phyloP scores from a whole-genome alignment of 2,329 filamentous ascomycete species.

The Botrytis sinoallii region DNA sequence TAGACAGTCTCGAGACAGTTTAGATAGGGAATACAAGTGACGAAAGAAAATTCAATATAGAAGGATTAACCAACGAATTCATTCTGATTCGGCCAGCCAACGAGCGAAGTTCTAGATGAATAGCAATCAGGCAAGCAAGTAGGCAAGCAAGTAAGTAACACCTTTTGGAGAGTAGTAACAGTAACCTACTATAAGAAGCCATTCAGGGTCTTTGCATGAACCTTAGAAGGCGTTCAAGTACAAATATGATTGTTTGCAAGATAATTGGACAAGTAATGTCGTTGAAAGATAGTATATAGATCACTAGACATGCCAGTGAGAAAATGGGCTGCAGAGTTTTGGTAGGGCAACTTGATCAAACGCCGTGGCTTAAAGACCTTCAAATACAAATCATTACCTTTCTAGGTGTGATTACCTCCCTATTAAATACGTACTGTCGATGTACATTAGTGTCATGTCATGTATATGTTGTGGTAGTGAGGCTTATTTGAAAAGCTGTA shows the following conservation, averaged over 20 bases:
- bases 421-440: not conserved
- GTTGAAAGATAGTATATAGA: not conserved
- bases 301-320: not conserved
- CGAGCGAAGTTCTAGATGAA: not conserved
- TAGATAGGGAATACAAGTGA: not conserved
- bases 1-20: not conserved
- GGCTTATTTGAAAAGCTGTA: conserved; percentile 3
- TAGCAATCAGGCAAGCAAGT: not conserved
- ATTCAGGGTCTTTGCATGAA: not conserved
- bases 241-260: not conserved
- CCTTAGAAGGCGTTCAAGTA: not conserved
- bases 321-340: conserved; percentile 3
- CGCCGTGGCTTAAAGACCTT: not conserved
- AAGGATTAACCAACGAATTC: not conserved
- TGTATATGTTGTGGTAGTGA: conserved; percentile 2
- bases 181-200: not conserved
- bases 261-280: not conserved
- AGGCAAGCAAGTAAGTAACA: not conserved
- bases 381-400: not conserved
- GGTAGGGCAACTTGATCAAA: not conserved
- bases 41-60: not conserved
- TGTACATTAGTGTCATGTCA: conserved; percentile 13
- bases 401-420: not conserved
- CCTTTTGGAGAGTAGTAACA: not conserved
- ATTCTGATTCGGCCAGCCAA: not conserved